These are phyloP conservation scores for Penicilliopsis zonata DNA, from an alignment of 495 filamentous ascomycete genomes.

Conservation along the genomic window DNA sequence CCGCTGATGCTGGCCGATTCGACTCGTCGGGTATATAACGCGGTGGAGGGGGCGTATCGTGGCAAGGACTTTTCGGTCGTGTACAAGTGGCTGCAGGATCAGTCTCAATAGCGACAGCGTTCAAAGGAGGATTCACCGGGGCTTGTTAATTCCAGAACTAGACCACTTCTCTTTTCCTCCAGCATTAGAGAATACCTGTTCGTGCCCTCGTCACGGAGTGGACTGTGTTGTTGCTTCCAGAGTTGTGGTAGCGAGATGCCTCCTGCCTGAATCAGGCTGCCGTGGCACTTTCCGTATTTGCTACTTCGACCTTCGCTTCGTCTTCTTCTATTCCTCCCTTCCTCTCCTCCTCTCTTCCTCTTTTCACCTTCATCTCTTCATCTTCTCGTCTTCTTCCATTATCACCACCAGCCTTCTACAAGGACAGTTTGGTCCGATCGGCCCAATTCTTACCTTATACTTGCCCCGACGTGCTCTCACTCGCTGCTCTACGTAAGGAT, in stretches of 20 bases:
- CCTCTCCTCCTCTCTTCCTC: slow-evolving; percentile 34
- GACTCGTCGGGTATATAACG: slow-evolving; percentile 58
- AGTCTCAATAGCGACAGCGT: slow-evolving; percentile 21
- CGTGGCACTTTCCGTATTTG: no score
- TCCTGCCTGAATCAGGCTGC: no score
- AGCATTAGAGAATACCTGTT: no score
- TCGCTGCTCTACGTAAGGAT: no score
- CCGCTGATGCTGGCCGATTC: slow-evolving; percentile 51
- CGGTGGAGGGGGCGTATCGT: slow-evolving; percentile 43
- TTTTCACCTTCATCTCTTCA: slow-evolving; percentile 12
- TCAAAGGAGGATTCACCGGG: no score
- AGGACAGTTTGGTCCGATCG: background rate
- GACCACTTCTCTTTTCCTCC: no score
- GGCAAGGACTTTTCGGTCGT: slow-evolving; percentile 80
- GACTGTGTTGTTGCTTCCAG: no score
- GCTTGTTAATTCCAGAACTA: no score
- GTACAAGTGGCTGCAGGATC: slow-evolving; percentile 54
- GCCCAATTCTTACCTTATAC: background rate
- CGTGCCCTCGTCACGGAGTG: no score
- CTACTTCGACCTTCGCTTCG: slow-evolving; percentile 29
- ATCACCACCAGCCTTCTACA: background rate
- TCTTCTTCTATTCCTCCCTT: slow-evolving; percentile 34
- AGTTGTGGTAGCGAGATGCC: no score
- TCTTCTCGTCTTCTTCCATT: background rate
- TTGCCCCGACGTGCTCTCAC: no score